Evolutionary conservation across 768 basidiomycete genomes (phyloP).

Genomic region (Suillus paluster): DNA sequence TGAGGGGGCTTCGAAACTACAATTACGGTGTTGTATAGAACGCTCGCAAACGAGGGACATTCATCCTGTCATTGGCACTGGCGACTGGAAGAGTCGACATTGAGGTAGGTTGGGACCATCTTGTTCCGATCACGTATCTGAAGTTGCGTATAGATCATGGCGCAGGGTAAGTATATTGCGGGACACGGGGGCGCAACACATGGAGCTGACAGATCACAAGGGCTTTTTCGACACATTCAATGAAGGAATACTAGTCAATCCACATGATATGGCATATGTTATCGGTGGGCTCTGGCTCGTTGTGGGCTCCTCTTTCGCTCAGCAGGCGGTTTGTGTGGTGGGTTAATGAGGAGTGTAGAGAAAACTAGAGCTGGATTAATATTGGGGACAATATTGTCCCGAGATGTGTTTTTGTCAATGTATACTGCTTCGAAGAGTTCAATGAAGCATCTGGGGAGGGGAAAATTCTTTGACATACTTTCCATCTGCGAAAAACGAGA

Average conservation of each 20-base stretch:
- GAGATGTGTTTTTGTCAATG: no score
- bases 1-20: conserved; percentile 6
- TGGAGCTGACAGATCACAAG: no score
- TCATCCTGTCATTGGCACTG: conserved; percentile 72
- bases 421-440: no score
- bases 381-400: no score
- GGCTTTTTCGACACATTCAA: no score
- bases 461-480: no score
- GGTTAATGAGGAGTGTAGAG: conserved; percentile 70
- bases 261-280: conserved; percentile 76
- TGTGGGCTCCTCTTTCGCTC: conserved; percentile 63
- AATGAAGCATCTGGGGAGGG: no score
- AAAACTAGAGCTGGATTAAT: conserved; percentile 10
- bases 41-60: conserved; percentile 85
- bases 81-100: conserved; percentile 92
- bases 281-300: conserved; percentile 74
- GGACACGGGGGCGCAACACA: conserved; percentile 51
- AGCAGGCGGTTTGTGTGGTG: conserved; percentile 83
- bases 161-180: no score
- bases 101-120: conserved; percentile 34
- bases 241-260: conserved; percentile 71
- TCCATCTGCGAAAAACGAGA: no score
- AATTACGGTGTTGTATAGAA: conserved; percentile 48
- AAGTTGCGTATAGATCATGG: no score
- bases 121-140: conserved; percentile 1